Base-by-base conservation (phyloP, 1,139 yeast genomes). In the Suhomyces anneliseae region DNA sequence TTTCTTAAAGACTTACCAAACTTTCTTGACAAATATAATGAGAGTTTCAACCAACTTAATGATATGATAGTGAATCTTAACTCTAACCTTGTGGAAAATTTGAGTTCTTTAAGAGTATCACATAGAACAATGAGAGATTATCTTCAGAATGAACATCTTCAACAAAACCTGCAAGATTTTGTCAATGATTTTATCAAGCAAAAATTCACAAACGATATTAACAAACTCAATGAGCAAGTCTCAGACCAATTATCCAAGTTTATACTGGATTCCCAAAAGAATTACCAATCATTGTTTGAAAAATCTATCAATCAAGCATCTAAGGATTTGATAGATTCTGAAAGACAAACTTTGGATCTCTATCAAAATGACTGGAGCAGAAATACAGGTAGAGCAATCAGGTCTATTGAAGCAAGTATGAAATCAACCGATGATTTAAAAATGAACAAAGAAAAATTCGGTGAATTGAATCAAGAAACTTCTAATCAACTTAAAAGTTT, bases 11-110 rank as follows among this genome's bases (percentile, higher is more conserved):
- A 53, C 4, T 36, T 54, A 10, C 49, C 54, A 4, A 43, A 40
- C 32, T 52, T 51, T 34, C 46, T 55, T n/a, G 45, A 40, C n/a
- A 44, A 46, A 8, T 52, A 51, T 37, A 52, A 47, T 34, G 40
- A 47, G 6, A 54, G 47, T 27, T 49, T 49, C 27, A 43, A 36
- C 10, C 39, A 46, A 9, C 40, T 55, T 39, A 47, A 43, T 15
- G 35, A 46, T 3, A 26, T 50, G n/a, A 46, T 53, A 10, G 38
- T 41, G 3, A 43, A 40, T 10, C 46, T 53, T 31, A 51, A 43
- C 41, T 38, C 52, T 9, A 44, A 40, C 11, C 34, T 48, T 39
- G 36, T 40, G 9, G 36, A 34, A 24, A 37, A 38, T 31, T 19
- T 46, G 34, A 35, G 46, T 2, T 44, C 42, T 9, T 34, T 53